A percentile compares a stretch with the other conserved stretches of the same genome.
Evolutionary conservation across 2,329 filamentous ascomycete genomes (phyloP).

Genomic region (Penicillium sp.): DNA sequence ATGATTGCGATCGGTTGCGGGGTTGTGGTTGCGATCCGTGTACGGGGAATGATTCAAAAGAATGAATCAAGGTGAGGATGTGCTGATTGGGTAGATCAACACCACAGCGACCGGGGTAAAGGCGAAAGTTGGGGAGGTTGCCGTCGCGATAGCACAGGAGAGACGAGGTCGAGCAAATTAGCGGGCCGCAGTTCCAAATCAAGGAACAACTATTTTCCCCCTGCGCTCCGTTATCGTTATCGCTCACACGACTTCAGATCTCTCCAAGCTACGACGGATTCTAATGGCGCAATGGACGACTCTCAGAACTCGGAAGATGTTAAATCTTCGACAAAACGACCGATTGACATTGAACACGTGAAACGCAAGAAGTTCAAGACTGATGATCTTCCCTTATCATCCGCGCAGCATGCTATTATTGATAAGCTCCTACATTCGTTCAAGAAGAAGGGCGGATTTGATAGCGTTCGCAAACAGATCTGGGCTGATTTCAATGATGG

Average conservation of each 20-base stretch:
- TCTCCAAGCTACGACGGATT: slow-evolving; percentile 9
- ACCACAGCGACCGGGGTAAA: slow-evolving; percentile 17
- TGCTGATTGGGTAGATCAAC: slow-evolving; percentile 11
- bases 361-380: slow-evolving; percentile 56
- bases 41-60: slow-evolving; percentile 5
- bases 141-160: slow-evolving; percentile 29
- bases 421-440: slow-evolving; percentile 63
- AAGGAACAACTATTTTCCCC: slow-evolving; percentile 22
- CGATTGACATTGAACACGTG: slow-evolving; percentile 35
- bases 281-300: slow-evolving; percentile 31
- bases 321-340: slow-evolving; percentile 31
- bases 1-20: slow-evolving; percentile 34
- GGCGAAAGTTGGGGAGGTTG: slow-evolving; percentile 19
- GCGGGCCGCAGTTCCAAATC: slow-evolving; percentile 36
- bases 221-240: slow-evolving; percentile 20
- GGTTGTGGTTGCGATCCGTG: slow-evolving; percentile 17
- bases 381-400: slow-evolving; percentile 61
- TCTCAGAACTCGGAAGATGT: slow-evolving; percentile 33
- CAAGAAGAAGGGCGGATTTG: slow-evolving; percentile 68
- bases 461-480: slow-evolving; percentile 61
- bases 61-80: slow-evolving; percentile 2
- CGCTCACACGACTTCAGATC: slow-evolving; percentile 18
- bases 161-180: slow-evolving; percentile 37
- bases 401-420: slow-evolving; percentile 59
- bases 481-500: slow-evolving; percentile 60